Base-by-base conservation (phyloP, 768 basidiomycete species). In the Serendipita sp. region DNA sequence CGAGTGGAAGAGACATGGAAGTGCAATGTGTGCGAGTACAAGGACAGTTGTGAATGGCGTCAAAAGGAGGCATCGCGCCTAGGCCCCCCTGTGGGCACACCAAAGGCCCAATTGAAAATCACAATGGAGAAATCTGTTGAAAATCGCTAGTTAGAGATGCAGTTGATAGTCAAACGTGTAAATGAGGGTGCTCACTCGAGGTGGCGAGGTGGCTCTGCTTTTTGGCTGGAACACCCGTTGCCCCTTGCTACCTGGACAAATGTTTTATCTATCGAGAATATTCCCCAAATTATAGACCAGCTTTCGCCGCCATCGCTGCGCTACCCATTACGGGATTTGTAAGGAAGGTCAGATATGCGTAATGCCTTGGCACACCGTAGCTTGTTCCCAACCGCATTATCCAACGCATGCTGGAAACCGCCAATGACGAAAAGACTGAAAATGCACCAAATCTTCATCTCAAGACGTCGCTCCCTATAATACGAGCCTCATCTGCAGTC, bases 11-110 rank as follows among this genome's bases (percentile, higher is more conserved):
- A 60, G 55, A n/a, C 55, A 34, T 60, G 55, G 55, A 60, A 60
- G 33, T 60, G 55, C 55, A 60, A 60, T 27, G 33, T 8, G 23
- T 60, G 55, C 34, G 55, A 60, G 34, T 60, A 60, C 27, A 60
- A 34, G 55, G 33, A 60, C 3, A 34, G 31, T n/a, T 60, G 55
- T n/a, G 55, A 60, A 34, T 60, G 55, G 55, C 18, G 55, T 8
- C 34, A 29, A 34, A 10, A 31, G 55, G 23, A 60, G n/a, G 55
- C 55, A 8, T 50, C 48, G 48, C 48, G 48, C 8, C 48, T 50
- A 16, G 48, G 48, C n/a, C 48, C 6, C 5, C 5, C n/a, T 2
- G 48, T 5, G n/a, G 48, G 48, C 37, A 40, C 37, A 40, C 13
- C 37, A 13, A 2, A 13, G 37, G 37, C 40, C 13, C 5, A 40